These are phyloP conservation scores for Beauveria varroae DNA, from an alignment of 2,329 filamentous ascomycete species.

Conservation along the genomic window DNA sequence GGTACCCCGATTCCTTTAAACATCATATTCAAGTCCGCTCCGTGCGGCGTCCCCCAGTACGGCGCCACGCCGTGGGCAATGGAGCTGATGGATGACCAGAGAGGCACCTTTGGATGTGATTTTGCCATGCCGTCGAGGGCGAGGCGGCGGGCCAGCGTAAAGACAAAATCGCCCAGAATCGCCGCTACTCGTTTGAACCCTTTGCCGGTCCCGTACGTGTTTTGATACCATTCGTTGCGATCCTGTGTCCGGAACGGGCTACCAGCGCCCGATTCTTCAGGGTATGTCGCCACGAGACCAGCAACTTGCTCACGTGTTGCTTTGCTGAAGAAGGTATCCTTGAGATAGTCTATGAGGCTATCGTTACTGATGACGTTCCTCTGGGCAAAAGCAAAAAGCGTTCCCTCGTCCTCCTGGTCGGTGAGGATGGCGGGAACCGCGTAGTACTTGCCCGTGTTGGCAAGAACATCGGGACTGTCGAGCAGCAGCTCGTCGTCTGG, in stretches of 20 bases:
- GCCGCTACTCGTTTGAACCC: constrained; percentile 72
- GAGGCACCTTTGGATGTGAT: too few species aligned
- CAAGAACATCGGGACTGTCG: constrained; percentile 54
- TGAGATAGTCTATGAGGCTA: constrained; percentile 55
- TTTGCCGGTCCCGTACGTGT: background rate
- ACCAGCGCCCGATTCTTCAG: constrained; percentile 43
- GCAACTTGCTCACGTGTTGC: constrained; percentile 45
- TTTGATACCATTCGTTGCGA: constrained; percentile 64
- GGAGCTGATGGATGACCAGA: too few species aligned
- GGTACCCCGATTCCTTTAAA: constrained; percentile 60
- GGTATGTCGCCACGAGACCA: constrained; percentile 55
- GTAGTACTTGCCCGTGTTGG: constrained; percentile 39
- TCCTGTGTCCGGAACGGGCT: constrained; percentile 64
- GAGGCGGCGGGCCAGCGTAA: constrained; percentile 38
- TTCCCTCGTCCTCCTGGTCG: constrained; percentile 75
- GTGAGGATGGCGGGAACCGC: constrained; percentile 52
- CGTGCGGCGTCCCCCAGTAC: too few species aligned
- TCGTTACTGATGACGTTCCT: constrained; percentile 56
- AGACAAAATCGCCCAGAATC: constrained; percentile 66
- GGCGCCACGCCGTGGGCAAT: too few species aligned
- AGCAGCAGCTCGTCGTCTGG: constrained; percentile 60
- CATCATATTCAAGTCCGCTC: constrained; percentile 54
- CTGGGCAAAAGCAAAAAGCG: constrained; percentile 64
- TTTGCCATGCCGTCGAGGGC: too few species aligned
- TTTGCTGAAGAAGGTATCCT: constrained; percentile 49